Percentiles rank a stretch among this genome's conserved stretches.
These are phyloP conservation scores for Penicillium canariense DNA, from an alignment of 495 filamentous ascomycete genomes.

Conservation along the genomic window DNA sequence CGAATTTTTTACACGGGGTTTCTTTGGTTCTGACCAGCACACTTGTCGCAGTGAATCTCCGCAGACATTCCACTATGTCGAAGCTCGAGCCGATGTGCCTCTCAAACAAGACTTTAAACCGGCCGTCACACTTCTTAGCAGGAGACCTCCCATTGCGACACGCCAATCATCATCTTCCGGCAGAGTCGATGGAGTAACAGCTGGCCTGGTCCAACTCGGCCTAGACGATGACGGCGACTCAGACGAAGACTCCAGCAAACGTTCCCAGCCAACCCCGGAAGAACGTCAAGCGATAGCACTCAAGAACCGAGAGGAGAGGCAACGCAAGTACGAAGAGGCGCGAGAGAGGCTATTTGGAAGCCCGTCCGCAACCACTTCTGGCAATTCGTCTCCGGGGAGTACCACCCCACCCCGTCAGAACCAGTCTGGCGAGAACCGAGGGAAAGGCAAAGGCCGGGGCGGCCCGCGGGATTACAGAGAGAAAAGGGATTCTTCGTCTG, in stretches of 20 bases:
- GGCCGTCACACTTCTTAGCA: conserved; percentile 75
- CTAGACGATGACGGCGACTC: conserved; percentile 62
- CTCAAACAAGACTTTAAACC: conserved; percentile 82
- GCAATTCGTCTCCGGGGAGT: conserved; percentile 57
- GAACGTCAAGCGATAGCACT: conserved; percentile 71
- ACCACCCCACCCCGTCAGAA: conserved; percentile 60
- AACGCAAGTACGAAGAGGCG: conserved; percentile 81
- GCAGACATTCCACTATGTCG: conserved; percentile 70
- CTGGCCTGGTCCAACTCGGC: conserved; percentile 55
- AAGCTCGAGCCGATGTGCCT: conserved; percentile 63
- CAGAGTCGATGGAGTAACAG: conserved; percentile 47
- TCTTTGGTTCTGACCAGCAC: background rate
- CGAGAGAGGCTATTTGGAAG: conserved; percentile 80
- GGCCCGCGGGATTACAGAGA: conserved; percentile 39
- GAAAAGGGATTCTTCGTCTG: conserved; percentile 48
- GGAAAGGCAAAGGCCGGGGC: conserved; percentile 40
- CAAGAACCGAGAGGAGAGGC: conserved; percentile 80
- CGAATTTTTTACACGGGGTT: no score
- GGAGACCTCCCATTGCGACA: conserved; percentile 61
- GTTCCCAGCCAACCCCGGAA: conserved; percentile 59
- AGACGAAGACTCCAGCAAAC: conserved; percentile 60
- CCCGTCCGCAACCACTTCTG: conserved; percentile 44
- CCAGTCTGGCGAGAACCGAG: conserved; percentile 35
- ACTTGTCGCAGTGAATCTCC: conserved; percentile 50
- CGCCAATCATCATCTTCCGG: conserved; percentile 25